A percentile compares a stretch with the other conserved stretches of the same genome.
Evolutionary conservation across 2,329 filamentous ascomycete genomes (phyloP).

Genomic region (Whalleya microplaca): DNA sequence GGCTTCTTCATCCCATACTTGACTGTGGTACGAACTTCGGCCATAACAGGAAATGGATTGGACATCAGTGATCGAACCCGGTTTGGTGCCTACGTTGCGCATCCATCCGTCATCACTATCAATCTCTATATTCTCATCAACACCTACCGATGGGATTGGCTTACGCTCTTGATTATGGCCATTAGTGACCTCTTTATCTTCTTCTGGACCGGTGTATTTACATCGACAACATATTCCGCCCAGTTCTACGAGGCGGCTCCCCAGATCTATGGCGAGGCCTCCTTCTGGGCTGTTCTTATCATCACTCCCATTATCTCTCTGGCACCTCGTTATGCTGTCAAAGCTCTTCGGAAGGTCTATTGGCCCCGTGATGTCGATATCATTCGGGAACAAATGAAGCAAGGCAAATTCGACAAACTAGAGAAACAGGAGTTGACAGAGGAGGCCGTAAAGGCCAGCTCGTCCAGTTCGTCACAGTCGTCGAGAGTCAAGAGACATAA

Average conservation of each 20-base stretch:
- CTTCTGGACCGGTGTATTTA: conserved; percentile 93
- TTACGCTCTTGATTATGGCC: conserved; percentile 80
- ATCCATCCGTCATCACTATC: conserved; percentile 82
- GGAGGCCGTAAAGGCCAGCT: conserved; percentile 43
- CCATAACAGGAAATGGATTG: conserved; percentile 72
- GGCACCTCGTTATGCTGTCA: conserved; percentile 84
- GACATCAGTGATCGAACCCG: conserved; percentile 79
- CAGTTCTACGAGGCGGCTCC: conserved; percentile 75
- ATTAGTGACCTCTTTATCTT: conserved; percentile 88
- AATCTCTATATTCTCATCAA: conserved; percentile 96
- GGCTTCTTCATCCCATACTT: conserved; percentile 93
- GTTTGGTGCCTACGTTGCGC: conserved; percentile 85
- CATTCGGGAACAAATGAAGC: conserved; percentile 85
- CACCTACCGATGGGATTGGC: conserved; percentile 97
- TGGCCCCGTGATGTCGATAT: conserved; percentile 94
- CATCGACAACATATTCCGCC: conserved; percentile 50
- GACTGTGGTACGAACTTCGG: conserved; percentile 70
- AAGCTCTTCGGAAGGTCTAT: conserved; percentile 90
- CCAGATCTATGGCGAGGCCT: conserved; percentile 78
- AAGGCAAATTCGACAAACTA: conserved; percentile 81
- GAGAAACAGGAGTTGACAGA: conserved; percentile 41
- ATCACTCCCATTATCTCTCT: conserved; percentile 81
- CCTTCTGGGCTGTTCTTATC: conserved; percentile 85
- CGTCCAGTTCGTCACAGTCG: conserved; percentile 44
- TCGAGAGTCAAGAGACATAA: conserved; percentile 60